phyloP scores from a whole-genome alignment of 768 basidiomycete genomes.

The Lactarius quietus region DNA sequence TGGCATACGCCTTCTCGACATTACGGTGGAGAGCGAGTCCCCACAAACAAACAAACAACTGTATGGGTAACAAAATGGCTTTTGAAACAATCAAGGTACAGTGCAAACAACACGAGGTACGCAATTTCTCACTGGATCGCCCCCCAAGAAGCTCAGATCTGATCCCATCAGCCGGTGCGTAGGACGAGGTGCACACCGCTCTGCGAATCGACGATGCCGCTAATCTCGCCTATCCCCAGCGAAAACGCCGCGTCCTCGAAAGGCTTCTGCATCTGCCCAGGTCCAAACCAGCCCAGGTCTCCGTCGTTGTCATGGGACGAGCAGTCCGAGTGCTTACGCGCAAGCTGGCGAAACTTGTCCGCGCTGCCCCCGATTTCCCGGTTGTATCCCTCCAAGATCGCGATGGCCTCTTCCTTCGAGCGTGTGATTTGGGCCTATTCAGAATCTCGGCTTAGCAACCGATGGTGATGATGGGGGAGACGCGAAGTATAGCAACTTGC shows the following conservation, averaged over 20 bases:
- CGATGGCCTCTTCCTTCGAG: conserved; percentile 83
- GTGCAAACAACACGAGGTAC: neutral
- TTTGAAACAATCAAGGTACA: neutral
- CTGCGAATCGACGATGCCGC: conserved; percentile 81
- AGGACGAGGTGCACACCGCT: conserved; percentile 94
- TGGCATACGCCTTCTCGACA: too few relatives aligned
- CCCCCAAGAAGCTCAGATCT: neutral
- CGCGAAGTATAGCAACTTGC: conserved; percentile 38
- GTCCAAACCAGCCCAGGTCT: conserved; percentile 84
- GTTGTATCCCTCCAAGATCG: conserved; percentile 66
- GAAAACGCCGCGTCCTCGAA: conserved; percentile 88
- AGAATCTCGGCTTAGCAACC: neutral
- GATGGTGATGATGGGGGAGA: neutral
- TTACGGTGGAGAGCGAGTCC: neutral
- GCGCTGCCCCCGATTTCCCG: conserved; percentile 48
- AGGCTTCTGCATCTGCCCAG: conserved; percentile 93
- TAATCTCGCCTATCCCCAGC: conserved; percentile 70
- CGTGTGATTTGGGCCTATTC: conserved; percentile 72
- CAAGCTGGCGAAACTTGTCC: conserved; percentile 73
- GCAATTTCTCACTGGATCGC: neutral
- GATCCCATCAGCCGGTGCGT: conserved; percentile 60
- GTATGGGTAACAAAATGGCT: neutral
- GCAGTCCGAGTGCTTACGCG: conserved; percentile 79
- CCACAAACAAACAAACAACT: neutral
- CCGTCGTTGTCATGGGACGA: conserved; percentile 78